Percentiles rank a stretch among this genome's conserved stretches.
Evolutionary conservation across 805 yeast genomes (phyloP).

Genomic region (Lipomyces chichibuensis): DNA sequence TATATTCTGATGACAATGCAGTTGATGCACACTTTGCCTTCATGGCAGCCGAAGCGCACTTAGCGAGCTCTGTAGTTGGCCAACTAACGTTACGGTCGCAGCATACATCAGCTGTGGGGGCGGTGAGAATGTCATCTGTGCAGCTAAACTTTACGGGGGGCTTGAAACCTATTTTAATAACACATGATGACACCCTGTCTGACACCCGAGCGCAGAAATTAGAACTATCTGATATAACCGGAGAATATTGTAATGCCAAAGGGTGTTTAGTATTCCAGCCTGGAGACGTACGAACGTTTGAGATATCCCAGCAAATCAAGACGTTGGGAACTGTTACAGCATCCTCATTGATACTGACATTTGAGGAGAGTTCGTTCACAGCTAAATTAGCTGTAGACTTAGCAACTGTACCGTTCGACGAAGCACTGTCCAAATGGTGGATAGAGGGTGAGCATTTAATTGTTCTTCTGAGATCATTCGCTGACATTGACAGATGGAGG

Average conservation of each 20-base stretch:
- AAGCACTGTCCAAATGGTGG: constrained; percentile 22
- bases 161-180: constrained; percentile 18
- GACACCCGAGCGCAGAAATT: constrained; percentile 8
- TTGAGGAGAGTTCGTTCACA: constrained; percentile 14
- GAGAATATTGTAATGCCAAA: constrained; percentile 12
- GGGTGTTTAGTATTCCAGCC: constrained; percentile 37
- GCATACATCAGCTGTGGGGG: constrained; percentile 17
- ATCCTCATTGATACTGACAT: constrained; percentile 29
- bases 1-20: constrained; percentile 1
- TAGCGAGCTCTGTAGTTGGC: constrained; percentile 11
- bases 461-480: neutral
- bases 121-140: constrained; percentile 11
- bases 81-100: constrained; percentile 26
- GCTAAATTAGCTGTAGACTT: constrained; percentile 16
- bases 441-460: constrained; percentile 6
- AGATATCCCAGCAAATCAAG: constrained; percentile 37
- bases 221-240: constrained; percentile 5
- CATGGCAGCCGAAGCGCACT: constrained; percentile 19
- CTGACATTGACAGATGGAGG: constrained; percentile 11
- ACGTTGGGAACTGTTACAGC: constrained; percentile 40
- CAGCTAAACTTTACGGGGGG: constrained; percentile 25
- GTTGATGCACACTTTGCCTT: constrained; percentile 27
- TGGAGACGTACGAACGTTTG: constrained; percentile 37
- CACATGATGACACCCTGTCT: constrained; percentile 7
- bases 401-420: constrained; percentile 1